Percentiles rank a stretch among this genome's conserved stretches.
Evolutionary conservation across 2,329 filamentous ascomycete genomes (phyloP).

Genomic region (Phialemoniopsis sp.): DNA sequence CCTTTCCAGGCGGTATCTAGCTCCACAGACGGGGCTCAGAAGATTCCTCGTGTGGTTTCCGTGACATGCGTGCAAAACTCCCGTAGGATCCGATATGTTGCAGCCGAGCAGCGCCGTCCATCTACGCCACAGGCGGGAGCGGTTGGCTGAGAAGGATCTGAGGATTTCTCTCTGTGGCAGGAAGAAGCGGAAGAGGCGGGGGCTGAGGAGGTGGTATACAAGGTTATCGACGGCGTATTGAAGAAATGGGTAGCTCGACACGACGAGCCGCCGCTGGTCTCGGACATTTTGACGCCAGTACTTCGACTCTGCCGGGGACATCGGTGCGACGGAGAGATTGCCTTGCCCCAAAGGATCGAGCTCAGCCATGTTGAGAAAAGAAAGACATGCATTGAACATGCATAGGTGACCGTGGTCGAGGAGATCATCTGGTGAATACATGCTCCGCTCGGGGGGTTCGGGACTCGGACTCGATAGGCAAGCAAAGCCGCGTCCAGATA

Average conservation of each 20-base stretch:
- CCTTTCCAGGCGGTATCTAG: constrained; percentile 20
- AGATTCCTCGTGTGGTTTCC: constrained; percentile 10
- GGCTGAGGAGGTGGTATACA: constrained; percentile 23
- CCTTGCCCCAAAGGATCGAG: constrained; percentile 20
- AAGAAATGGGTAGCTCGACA: constrained; percentile 24
- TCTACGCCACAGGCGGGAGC: constrained; percentile 23
- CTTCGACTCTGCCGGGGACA: constrained; percentile 4
- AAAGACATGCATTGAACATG: constrained; percentile 22
- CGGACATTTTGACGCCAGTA: constrained; percentile 11
- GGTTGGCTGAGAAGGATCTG: constrained; percentile 13
- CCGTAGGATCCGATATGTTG: constrained; percentile 10
- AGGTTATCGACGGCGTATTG: constrained; percentile 24
- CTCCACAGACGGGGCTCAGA: constrained; percentile 22
- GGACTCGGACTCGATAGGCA: constrained; percentile 9
- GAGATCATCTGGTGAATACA: constrained; percentile 12
- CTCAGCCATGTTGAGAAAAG: constrained; percentile 25
- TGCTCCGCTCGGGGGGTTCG: constrained; percentile 3
- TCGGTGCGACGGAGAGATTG: constrained; percentile 1
- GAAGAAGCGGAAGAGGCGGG: constrained; percentile 21
- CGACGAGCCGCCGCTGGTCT: constrained; percentile 19
- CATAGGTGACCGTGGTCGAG: constrained; percentile 21
- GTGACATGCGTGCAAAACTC: constrained; percentile 12
- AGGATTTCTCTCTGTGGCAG: constrained; percentile 22
- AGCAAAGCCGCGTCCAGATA: constrained; percentile 22
- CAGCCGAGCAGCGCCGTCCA: constrained; percentile 23